Conservation (phyloP, 164 flowering plant species). For the Euptelea pleiosperma region DNA sequence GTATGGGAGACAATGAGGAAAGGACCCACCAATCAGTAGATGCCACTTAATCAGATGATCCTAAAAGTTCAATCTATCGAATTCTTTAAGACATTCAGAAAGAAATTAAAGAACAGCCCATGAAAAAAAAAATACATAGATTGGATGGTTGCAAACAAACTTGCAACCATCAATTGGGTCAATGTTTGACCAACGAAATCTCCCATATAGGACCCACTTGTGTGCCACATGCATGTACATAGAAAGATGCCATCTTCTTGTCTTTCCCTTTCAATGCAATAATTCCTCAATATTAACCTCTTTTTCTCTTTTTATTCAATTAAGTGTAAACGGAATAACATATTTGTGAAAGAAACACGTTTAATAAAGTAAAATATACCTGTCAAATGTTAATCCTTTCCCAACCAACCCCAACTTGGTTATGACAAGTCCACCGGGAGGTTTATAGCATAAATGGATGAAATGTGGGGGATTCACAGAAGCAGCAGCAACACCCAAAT, state of each 20-base stretch:
- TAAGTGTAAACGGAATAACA: not conserved
- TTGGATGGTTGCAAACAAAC: too few species aligned
- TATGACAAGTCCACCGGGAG: slow-evolving; percentile 67
- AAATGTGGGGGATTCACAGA: slow-evolving; percentile 89
- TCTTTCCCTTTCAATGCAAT: too few species aligned
- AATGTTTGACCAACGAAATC: too few species aligned
- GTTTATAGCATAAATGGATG: slow-evolving; percentile 86
- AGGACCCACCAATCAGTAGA: not conserved
- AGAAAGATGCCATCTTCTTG: too few species aligned
- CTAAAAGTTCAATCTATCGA: not conserved
- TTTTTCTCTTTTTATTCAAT: too few species aligned
- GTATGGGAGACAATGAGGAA: too few species aligned
- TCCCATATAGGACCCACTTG: too few species aligned
- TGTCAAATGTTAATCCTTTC: slow-evolving; percentile 97
- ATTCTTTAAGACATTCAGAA: not conserved
- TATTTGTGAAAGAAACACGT: not conserved
- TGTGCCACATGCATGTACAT: too few species aligned
- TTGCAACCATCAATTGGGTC: too few species aligned
- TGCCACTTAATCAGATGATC: not conserved
- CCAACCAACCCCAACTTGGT: slow-evolving; percentile 83
- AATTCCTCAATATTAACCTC: too few species aligned
- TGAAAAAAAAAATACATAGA: too few species aligned
- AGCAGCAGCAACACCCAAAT: slow-evolving; percentile 95
- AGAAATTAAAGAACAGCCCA: too few species aligned
- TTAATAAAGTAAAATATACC: slow-evolving; percentile 38